Evolutionary conservation across 2,329 filamentous ascomycete species (phyloP), one percentile per base, ranked within the genome.

Genomic region (Atkinsonella hypoxylon): DNA sequence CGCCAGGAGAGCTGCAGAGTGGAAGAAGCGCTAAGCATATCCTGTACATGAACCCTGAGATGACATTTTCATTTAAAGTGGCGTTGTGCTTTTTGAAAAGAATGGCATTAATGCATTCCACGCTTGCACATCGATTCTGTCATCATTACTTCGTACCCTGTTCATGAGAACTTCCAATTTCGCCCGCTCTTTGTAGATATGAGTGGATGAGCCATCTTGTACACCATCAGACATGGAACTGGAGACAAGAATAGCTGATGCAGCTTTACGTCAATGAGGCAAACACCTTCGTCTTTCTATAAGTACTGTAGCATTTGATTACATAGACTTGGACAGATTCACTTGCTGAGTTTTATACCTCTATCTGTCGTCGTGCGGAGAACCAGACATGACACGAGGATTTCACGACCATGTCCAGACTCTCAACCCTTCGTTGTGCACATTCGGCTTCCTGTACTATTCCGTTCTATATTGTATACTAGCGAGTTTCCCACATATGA

Each of bases 1-100:
- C 30, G 63, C 70, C 4, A 62, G 59, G 49, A 62, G 73, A 48
- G 69, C 70, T 10, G 59, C 67, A 3, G 67, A 68, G 38, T 77
- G 75, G 70, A 72, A 71, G 59, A 69, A 71, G 59, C 61, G 52
- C 20, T 48, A 43, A 26, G 36, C 26, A 26, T 26, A 5, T 26
- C 8, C 26, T 22, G 20, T 22, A 26, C 7, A 26, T 8, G 26
- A 26, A 7, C 26, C 26, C 20, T 26, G 26, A 8, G n/a, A 12
- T 18, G 38, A n/a, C n/a, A n/a, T n/a, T n/a, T n/a, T n/a, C n/a
- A n/a, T n/a, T n/a, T n/a, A n/a, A n/a, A n/a, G n/a, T n/a, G n/a
- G 38, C 26, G 26, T 26, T 26, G 26, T 26, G 8, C 26, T 26
- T 26, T 4, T 22, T 22, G n/a, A 22, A 22, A 22, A 22, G 26